Base-by-base conservation (phyloP, 83 land plant genomes). In the Picea abies region DNA sequence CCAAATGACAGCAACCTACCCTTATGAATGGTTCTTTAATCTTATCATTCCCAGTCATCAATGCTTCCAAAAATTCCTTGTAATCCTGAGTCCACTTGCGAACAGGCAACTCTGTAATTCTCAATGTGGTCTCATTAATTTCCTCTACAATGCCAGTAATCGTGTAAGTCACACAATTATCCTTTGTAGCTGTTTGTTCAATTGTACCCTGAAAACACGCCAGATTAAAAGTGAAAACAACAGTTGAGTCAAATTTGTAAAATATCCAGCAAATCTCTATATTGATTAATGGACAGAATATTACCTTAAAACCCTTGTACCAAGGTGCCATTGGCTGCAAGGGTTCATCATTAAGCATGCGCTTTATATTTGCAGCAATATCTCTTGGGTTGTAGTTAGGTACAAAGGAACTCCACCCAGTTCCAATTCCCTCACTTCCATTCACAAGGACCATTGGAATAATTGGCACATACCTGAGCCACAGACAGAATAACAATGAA, bases 361-460 rank as follows among this genome's bases (percentile, higher is more conserved):
- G 87, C 82, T 76, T 91, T 8, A 98, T 76, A 84, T 98, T 98
- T 22, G 94, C 91, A 82, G 96, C 83, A 81, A 98, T 94, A n/a
- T 98, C 99, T 69, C 96, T 80, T 15, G 99, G 99, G 63, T 96
- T 98, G 52, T 96, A 98, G 61, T 98, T 98, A 8, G 99, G 99
- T 39, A 98, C 87, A 78, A 86, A 96, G 65, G 99, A 89, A 80
- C 99, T 98, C 99, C 99, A 98, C 1, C 99, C 99, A 66, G 99
- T 98, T 26, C 99, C 99, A 79, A 98, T 98, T 60, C 99, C 99
- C 86, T 98, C 99, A 88, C 98, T 93, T 83, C 99, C 99, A 83
- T 98, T 98, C 20, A 96, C 97, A 60, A 98, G 92, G 69, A 98
- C 98, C 89, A 87, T 85, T 10, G 99, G 99, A 16, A 98, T 90